Base-by-base conservation (phyloP, 306 rosid species). In the Potentilla sterilis region DNA sequence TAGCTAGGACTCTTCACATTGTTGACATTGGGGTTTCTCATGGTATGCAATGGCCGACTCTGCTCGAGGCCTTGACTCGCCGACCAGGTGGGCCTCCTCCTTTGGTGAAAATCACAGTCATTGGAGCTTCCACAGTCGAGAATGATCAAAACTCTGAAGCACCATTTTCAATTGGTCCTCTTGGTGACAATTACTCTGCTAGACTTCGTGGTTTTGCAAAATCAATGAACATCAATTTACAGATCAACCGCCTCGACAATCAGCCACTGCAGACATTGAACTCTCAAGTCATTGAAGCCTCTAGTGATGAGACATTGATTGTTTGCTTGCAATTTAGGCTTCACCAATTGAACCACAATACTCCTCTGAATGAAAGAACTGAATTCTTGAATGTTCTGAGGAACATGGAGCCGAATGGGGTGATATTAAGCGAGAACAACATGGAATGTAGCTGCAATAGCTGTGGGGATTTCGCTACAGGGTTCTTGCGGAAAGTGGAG, bases 11-110 rank as follows among this genome's bases (percentile, higher is more conserved):
- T 63, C 93, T 94, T 78, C 97, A 94, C 76, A 82, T 94, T 81
- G 86, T 94, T 70, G 98, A 94, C 81, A 85, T 94, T 52, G 98
- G 98, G 0, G 97, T 92, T 73, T 94, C 98, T 58, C 97, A 94
- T 55, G 91, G 97, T 10, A 85, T 94, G 35, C 98, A 93, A 81
- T 93, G 98, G 98, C 98, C 98, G 7, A 91, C 89, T 4, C 80
- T 94, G 37, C 87, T 94, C 1, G 98, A 91, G 83, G 98, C 98
- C 75, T 76, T 94, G 82, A 82, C 89, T 62, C 91, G 88, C 59
- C 82, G 93, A 37, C 80, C 95, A 0, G 98, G 94, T 1, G 98
- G 98, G 24, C 97, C 95, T 52, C 98, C 98, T 51, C 86, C 93
- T 0, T 69, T 88, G 38, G 91, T 94, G 59, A 96, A 91, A 68